Percentiles rank a stretch among this genome's conserved stretches.
Evolutionary conservation across 1,284 basidiomycete species (phyloP).

Genomic region (Prillingera fragicola): DNA sequence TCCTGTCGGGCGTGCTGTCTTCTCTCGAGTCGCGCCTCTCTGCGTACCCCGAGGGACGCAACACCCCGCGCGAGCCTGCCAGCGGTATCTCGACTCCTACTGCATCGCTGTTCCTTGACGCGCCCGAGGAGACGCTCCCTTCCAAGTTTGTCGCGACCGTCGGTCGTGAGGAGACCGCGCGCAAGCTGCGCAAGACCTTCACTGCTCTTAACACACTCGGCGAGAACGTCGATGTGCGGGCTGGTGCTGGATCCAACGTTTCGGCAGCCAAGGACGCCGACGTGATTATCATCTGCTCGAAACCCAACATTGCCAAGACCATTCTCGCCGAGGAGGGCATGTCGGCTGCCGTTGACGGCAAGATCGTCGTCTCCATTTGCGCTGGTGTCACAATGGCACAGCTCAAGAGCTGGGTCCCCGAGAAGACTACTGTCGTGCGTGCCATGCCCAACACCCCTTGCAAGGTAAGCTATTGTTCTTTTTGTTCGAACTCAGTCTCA

Average conservation of each 20-base stretch:
- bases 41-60: constrained; percentile 13
- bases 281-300: constrained; percentile 86
- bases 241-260: constrained; percentile 60
- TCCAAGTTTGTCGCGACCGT: constrained; percentile 86
- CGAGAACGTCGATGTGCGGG: constrained; percentile 62
- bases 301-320: constrained; percentile 77
- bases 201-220: constrained; percentile 54
- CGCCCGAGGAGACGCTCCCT: constrained; percentile 64
- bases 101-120: constrained; percentile 45
- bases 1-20: constrained; percentile 64
- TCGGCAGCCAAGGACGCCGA: constrained; percentile 67
- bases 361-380: constrained; percentile 92
- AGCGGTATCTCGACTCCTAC: constrained; percentile 73
- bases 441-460: constrained; percentile 99
- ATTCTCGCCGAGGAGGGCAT: constrained; percentile 79
- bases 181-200: constrained; percentile 65
- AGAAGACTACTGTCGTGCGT: constrained; percentile 77
- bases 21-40: constrained; percentile 41
- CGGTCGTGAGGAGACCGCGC: constrained; percentile 67
- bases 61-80: constrained; percentile 57
- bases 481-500: neutral
- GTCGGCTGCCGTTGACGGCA: constrained; percentile 75
- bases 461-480: constrained; percentile 57
- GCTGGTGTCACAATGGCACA: constrained; percentile 89
- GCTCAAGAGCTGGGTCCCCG: constrained; percentile 66